phyloP scores from a whole-genome alignment of 23 red algal genomes.

The Agarophyton chilense region DNA sequence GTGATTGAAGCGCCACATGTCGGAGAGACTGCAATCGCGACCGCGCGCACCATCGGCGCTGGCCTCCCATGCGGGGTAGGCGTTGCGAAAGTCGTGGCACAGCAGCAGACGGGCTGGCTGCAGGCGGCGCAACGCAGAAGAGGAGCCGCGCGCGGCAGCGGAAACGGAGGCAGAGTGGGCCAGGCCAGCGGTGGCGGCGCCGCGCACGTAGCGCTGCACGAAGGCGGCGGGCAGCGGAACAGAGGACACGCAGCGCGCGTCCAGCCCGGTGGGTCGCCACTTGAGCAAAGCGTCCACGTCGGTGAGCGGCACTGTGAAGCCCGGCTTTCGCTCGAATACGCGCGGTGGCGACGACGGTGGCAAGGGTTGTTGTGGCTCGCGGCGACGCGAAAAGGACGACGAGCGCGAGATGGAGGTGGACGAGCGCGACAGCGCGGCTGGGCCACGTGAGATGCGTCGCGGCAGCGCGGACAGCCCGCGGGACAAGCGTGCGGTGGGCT shows the following conservation, averaged over 20 bases:
- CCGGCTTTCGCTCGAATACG: constrained; percentile 8
- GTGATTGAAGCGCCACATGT: constrained; percentile 70
- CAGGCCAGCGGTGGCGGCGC: no score
- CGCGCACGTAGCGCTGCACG: constrained; percentile 26
- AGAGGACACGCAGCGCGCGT: constrained; percentile 43
- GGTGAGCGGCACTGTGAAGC: constrained; percentile 32
- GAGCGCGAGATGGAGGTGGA: constrained; percentile 18
- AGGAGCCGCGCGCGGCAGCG: constrained; percentile 4
- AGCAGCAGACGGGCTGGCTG: constrained; percentile 57
- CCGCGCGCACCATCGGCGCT: constrained; percentile 36
- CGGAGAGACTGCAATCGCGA: not conserved
- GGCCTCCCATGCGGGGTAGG: constrained; percentile 54
- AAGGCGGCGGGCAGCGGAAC: constrained; percentile 40
- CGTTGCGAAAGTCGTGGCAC: constrained; percentile 52
- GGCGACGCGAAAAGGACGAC: not conserved
- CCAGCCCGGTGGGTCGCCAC: constrained; percentile 51
- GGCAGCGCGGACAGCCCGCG: constrained; percentile 1
- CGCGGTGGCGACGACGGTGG: not conserved
- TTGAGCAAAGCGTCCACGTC: constrained; percentile 48
- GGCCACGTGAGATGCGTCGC: constrained; percentile 12
- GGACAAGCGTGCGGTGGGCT: not conserved
- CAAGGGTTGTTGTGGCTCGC: not conserved
- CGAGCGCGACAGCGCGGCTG: constrained; percentile 1
- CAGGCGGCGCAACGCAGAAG: constrained; percentile 8
- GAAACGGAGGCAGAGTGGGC: not conserved